Evolutionary conservation across 768 basidiomycete genomes (phyloP), one percentile per base, ranked within the genome.

Genomic region (Boletus tylopilopsis): DNA sequence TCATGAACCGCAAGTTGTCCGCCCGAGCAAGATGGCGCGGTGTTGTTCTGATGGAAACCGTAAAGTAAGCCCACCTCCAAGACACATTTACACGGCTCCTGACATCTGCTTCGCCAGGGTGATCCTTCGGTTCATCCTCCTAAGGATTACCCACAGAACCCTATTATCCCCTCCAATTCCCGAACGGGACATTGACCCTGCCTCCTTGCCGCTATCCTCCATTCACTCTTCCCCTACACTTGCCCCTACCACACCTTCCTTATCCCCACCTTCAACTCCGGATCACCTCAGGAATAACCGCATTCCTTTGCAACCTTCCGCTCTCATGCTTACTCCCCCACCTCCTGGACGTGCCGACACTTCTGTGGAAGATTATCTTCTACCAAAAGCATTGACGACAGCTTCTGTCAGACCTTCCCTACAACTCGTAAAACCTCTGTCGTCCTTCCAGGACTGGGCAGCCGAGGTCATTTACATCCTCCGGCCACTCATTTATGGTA

Each of bases 111-210:
- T 51, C 59, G 42, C 49, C 40, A 96, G 94, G 70, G 87, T 82
- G 23, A 57, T 81, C 23, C 76, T 98, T 34, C 85, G 90, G 15
- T 67, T 96, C 12, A 59, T 82, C 8, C 69, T 98, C 19, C 68
- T 98, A 45, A 77, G 77, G 44, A 75, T 87, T 53, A 94, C 94
- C 2, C 79, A 76, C 44, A 75, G 90, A 56, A 90, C 95, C 11
- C 61, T 93, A 21, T 64, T 94, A 12, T 77, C 79, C 2, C 85
- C 86, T 3, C 85, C 88, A 18, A 82, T 93, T 46, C 92, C 94
- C 13, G 89, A 92, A 68, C 82, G 94, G 44, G 92, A 94, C 57
- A 78, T 91, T 54, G 94, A 94, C 65, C 86, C 88, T 5, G 74
- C 86, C 6, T 73, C 77, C 39, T 62, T 92, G 8, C 78, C 84